These are phyloP conservation scores for Leccinum longicurvipes DNA, from an alignment of 768 basidiomycete genomes.

Conservation along the genomic window DNA sequence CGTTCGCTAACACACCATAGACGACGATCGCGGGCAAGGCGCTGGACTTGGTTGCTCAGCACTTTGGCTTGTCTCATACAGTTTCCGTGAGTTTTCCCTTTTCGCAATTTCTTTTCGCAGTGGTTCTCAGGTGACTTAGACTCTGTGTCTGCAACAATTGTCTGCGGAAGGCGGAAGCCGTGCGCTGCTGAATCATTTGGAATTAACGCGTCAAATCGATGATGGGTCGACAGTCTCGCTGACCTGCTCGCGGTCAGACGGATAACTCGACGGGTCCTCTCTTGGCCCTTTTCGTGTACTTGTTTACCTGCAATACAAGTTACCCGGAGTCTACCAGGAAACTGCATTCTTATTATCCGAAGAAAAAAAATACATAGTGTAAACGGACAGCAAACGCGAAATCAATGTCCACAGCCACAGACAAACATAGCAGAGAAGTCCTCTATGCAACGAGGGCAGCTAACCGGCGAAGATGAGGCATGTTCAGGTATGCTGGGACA, in stretches of 20 bases:
- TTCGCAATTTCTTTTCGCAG: not conserved
- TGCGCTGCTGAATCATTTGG: constrained; percentile 45
- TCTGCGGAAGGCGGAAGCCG: constrained; percentile 24
- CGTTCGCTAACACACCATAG: constrained; percentile 33
- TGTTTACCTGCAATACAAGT: not conserved
- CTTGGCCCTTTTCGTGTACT: not conserved
- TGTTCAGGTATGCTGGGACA: constrained; percentile 87
- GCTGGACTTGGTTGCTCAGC: constrained; percentile 48
- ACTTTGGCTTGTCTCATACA: constrained; percentile 14
- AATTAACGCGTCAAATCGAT: constrained; percentile 48
- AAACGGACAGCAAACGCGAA: constrained; percentile 8
- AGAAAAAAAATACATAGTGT: constrained; percentile 20
- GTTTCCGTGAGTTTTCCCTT: constrained; percentile 12
- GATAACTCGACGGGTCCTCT: not conserved
- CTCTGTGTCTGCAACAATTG: constrained; percentile 37
- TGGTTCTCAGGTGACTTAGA: constrained; percentile 36
- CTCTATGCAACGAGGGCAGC: constrained; percentile 78
- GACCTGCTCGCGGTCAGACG: constrained; percentile 2
- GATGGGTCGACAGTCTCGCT: constrained; percentile 43
- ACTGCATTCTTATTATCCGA: constrained; percentile 15
- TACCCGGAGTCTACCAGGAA: constrained; percentile 1
- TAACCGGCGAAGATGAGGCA: constrained; percentile 82
- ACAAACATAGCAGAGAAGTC: not conserved
- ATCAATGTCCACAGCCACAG: constrained; percentile 1
- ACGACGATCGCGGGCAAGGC: constrained; percentile 55